phyloP scores from a whole-genome alignment of 2,329 filamentous ascomycete genomes.

The Aspergillus sp. region DNA sequence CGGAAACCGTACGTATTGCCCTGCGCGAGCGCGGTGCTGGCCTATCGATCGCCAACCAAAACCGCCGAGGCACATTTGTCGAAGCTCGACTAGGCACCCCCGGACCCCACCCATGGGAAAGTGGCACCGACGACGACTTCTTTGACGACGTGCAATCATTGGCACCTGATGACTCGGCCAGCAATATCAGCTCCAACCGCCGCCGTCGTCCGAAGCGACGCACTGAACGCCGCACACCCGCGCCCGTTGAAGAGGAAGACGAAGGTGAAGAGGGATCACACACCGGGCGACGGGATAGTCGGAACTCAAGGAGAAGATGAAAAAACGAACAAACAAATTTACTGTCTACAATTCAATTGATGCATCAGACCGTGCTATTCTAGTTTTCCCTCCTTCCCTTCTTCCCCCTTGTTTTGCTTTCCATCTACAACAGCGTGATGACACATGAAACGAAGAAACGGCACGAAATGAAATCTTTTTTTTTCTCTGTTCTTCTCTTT shows the following conservation, averaged over 20 bases:
- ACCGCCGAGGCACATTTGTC: conserved; percentile 42
- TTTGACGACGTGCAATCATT: conserved; percentile 47
- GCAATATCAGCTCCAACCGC: conserved; percentile 49
- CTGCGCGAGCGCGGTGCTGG: conserved; percentile 82
- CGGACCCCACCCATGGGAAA: conserved; percentile 40
- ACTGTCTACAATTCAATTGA: not conserved
- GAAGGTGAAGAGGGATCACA: conserved; percentile 36
- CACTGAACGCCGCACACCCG: conserved; percentile 50
- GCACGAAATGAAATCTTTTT: not conserved
- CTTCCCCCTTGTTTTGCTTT: not conserved
- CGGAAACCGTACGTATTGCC: conserved; percentile 74
- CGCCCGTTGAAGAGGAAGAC: conserved; percentile 49
- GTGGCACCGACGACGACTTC: conserved; percentile 45
- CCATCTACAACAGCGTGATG: not conserved
- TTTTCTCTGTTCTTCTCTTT: no score
- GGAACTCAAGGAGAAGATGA: conserved; percentile 24
- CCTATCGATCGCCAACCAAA: conserved; percentile 54
- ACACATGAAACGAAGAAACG: not conserved
- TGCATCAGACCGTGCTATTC: not conserved
- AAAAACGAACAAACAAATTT: not conserved
- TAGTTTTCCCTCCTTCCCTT: not conserved
- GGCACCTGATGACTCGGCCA: conserved; percentile 51
- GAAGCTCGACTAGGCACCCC: conserved; percentile 46
- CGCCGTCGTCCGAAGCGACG: conserved; percentile 47
- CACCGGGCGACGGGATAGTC: conserved; percentile 21